phyloP scores from a whole-genome alignment of 441 rosid genomes.

The Pelargonium fulgidum region DNA sequence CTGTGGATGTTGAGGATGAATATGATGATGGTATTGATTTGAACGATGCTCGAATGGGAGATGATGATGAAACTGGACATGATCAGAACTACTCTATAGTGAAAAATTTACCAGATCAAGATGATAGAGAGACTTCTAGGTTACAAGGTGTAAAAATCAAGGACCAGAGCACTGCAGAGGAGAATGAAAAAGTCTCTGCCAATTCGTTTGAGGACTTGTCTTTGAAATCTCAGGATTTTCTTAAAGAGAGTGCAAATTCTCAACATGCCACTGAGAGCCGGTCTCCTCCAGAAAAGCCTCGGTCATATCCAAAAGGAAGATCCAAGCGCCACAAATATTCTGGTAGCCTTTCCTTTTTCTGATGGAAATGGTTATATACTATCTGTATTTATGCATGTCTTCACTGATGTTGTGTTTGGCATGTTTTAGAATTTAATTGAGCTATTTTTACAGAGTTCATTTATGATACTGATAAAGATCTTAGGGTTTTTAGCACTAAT shows the following conservation, averaged over 20 bases:
- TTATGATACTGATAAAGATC: no score
- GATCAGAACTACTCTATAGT: slow-evolving; percentile 1
- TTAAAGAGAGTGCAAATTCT: slow-evolving; percentile 20
- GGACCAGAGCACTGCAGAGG: slow-evolving; percentile 33
- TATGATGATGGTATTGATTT: slow-evolving; percentile 53
- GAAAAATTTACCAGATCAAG: slow-evolving; percentile 1
- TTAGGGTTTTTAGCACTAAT: no score
- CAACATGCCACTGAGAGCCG: slow-evolving; percentile 30
- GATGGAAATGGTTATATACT: not conserved
- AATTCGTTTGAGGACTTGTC: slow-evolving; percentile 30
- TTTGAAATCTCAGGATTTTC: slow-evolving; percentile 20
- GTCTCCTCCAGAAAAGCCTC: slow-evolving; percentile 34
- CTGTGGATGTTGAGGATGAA: slow-evolving; percentile 40
- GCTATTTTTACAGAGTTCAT: no score
- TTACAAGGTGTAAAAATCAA: slow-evolving; percentile 21
- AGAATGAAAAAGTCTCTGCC: slow-evolving; percentile 26
- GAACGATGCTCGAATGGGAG: slow-evolving; percentile 44
- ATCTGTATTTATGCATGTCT: not conserved
- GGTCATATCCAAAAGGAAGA: slow-evolving; percentile 46
- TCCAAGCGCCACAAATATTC: slow-evolving; percentile 56
- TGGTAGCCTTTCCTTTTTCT: slow-evolving; percentile 29
- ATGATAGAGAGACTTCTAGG: slow-evolving; percentile 28
- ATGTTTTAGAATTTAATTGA: no score
- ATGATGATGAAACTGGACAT: slow-evolving; percentile 8
- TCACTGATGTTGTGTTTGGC: not conserved